A percentile compares a stretch with the other conserved stretches of the same genome.
These are phyloP conservation scores for Nemania abortiva DNA, from an alignment of 2,329 filamentous ascomycete species.

Conservation along the genomic window DNA sequence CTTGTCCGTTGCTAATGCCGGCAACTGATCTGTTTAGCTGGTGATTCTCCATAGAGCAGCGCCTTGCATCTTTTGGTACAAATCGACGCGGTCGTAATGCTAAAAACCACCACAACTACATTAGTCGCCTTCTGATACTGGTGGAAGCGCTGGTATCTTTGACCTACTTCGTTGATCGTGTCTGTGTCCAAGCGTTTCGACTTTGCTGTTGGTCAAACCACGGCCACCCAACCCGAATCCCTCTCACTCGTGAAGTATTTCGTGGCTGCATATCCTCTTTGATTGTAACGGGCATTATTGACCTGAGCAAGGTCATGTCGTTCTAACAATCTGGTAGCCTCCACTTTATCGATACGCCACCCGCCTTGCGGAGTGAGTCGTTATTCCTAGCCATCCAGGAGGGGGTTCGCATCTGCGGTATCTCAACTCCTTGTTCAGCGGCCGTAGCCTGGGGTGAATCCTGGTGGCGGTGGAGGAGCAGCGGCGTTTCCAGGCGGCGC, in stretches of 20 bases:
- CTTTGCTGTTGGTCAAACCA: not conserved
- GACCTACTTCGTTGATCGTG: constrained; percentile 31
- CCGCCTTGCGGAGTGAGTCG: not conserved
- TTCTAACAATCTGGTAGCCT: not conserved
- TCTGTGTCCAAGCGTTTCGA: constrained; percentile 9
- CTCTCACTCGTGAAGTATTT: not conserved
- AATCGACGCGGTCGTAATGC: constrained; percentile 16
- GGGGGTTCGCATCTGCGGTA: constrained; percentile 2
- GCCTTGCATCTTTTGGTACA: constrained; percentile 9
- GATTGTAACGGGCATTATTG: not conserved
- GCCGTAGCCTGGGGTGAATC: constrained; percentile 48
- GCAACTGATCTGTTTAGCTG: constrained; percentile 2
- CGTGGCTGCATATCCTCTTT: constrained; percentile 1
- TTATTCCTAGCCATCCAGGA: not conserved
- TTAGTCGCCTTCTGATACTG: constrained; percentile 34
- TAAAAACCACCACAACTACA: constrained; percentile 25
- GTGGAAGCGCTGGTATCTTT: constrained; percentile 25
- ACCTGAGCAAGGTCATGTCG: not conserved
- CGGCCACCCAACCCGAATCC: not conserved
- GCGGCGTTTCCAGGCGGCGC: constrained; percentile 49
- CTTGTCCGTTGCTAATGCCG: constrained; percentile 7
- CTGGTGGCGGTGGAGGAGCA: constrained; percentile 48
- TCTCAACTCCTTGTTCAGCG: constrained; percentile 38
- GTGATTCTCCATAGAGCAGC: not conserved
- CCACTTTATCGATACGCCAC: not conserved